phyloP scores from a whole-genome alignment of 495 filamentous ascomycete genomes.

The Chlorociboria aeruginascens region DNA sequence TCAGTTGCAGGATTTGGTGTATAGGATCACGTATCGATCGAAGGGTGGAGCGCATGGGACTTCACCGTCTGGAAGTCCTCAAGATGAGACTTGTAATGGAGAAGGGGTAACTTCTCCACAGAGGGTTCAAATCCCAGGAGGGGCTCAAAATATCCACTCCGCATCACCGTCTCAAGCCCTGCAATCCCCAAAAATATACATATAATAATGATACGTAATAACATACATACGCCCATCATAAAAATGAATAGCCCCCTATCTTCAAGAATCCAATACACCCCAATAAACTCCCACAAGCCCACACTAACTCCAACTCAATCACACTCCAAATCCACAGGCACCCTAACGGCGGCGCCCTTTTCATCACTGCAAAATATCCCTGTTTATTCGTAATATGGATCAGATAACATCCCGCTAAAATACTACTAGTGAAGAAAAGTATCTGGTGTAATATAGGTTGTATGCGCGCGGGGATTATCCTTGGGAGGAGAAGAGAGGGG shows the following conservation, averaged over 20 bases:
- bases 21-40: conserved; percentile 19
- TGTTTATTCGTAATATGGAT: conserved; percentile 68
- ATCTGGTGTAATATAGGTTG: conserved; percentile 40
- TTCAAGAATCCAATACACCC: conserved; percentile 53
- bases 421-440: conserved; percentile 44
- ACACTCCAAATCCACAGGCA: conserved; percentile 92
- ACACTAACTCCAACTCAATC: conserved; percentile 67
- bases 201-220: background rate
- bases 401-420: conserved; percentile 58
- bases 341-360: conserved; percentile 76
- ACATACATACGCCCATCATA: background rate
- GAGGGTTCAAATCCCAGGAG: too few species aligned
- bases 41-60: background rate
- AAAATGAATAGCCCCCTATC: conserved; percentile 50
- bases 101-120: background rate
- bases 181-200: background rate
- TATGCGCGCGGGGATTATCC: conserved; percentile 27
- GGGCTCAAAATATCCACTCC: background rate
- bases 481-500: conserved; percentile 28
- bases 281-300: conserved; percentile 48
- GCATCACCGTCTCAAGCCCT: background rate
- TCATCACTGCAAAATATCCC: conserved; percentile 83
- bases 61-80: background rate
- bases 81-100: background rate
- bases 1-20: conserved; percentile 20